Evolutionary conservation across 805 yeast species (phyloP), one percentile per base, ranked within the genome.

Genomic region (Komagataella pseudopastoris): DNA sequence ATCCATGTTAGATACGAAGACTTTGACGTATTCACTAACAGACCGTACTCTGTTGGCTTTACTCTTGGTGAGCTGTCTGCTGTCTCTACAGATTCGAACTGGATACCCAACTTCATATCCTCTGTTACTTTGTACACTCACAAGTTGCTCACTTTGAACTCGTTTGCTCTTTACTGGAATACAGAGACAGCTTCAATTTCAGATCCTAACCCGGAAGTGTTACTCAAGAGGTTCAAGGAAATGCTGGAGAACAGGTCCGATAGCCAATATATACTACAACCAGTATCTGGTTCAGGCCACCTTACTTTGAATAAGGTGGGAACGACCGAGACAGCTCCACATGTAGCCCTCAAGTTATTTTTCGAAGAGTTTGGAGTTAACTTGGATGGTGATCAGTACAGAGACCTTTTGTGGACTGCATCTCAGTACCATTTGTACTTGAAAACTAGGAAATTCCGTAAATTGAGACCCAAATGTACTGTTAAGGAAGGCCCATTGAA

Each of bases 1-100:
- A 93, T 93, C 56, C 99, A 93, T 64, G 65, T 93, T 18, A 75
- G 99, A 52, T 93, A 90, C 60, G 99, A 95, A 60, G 99, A 93
- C 66, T 70, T 76, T 6, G 71, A 77, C 46, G 75, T 79, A 4
- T 81, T 88, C 56, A 82, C 95, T 0, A 84, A 81, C 52, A 61
- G 63, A 30, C 95, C 96, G 2, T 87, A 86, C 57, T 74, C 96
- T 0, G 67, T 89, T 44, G 99, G 99, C 3, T 58, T 88, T 16
- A 84, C 95, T 0, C 72, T 93, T 49, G 77, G 79, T 46, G 98
- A 93, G 66, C 71, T 93, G 46, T 88, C 96, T 0, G 98, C 96
- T 0, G 85, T 89, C 0, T 88, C 96, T 1, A 83, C 98, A 0
- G 90, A 91, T 64, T 82, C 76, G 30, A 68, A 76, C 43, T 93